Base-by-base conservation (phyloP, 148 eudicot genomes). In the Chenopodium berlandieri region DNA sequence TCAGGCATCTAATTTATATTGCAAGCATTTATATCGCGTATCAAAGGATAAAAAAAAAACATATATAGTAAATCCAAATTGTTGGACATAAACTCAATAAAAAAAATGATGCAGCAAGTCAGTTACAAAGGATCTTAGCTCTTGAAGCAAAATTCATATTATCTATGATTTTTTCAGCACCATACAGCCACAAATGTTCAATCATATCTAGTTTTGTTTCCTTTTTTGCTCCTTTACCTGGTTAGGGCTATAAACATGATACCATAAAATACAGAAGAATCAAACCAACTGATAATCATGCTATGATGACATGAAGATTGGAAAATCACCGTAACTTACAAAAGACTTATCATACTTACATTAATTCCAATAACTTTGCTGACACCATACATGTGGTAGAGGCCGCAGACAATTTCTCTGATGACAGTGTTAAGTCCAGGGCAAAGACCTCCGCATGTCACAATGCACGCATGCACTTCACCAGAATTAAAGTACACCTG, bases 401-500 rank as follows among this genome's bases (percentile, higher is more conserved):
- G 94, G 60, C 87, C 90, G 50, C 95, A 90, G 16, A 92, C 97
- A 76, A 94, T 88, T 86, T 94, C 98, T 85, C 98, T 88, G 82
- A 92, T 88, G 81, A 94, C 98, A 1, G 98, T 94, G 88, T 94
- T 94, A 37, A 94, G 89, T 48, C 98, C 98, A 2, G 98, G 98
- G 83, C 98, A 94, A 68, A 94, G 89, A 76, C 98, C 98, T 62
- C 98, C 98, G 77, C 98, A 94, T 63, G 98, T 94, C 71, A 94
- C 98, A 69, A 94, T 86, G 89, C 98, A 94, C 63, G 98, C 97
- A 82, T 87, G 85, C 77, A 94, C 98, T 83, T 94, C 94, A 78
- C 85, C 98, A 70, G 94, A 80, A 68, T 84, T 81, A 80, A 91
- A 92, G 85, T 91, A 92, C 75, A 94, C 97, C 98, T 94, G 92